Evolutionary conservation across 805 yeast species (phyloP), one percentile per base, ranked within the genome.

Genomic region (Wickerhamomyces rabaulensis): DNA sequence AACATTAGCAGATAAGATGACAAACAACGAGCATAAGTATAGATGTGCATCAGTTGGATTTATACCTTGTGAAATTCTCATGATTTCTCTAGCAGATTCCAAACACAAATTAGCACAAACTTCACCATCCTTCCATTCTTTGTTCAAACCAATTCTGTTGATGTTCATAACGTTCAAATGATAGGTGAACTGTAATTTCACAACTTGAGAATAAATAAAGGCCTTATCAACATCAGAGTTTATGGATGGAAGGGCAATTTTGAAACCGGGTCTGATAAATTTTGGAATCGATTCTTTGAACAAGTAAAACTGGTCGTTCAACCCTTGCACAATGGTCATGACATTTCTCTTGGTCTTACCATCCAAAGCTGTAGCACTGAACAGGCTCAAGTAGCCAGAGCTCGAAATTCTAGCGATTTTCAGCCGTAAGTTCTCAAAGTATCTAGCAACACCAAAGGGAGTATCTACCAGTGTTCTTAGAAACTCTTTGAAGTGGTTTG

Each of bases 211-310:
- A 20, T 29, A 40, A n/a, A 37, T 38, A 9, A 16, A 10, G 10
- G 10, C 20, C 6, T 42, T 33, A 6, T 26, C 20, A 8, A 29
- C 9, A 4, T 46, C 35, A 15, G 39, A n/a, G n/a, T 20, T 29
- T 1, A 41, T 16, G 21, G 43, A 19, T 7, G 51, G 51, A 1
- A 47, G 16, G 6, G 39, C 25, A 9, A 47, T 44, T 25, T 41
- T 39, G 25, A 44, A 39, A 2, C 52, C 53, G 5, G 53, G 53
- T 33, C 52, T 51, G 2, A 51, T 48, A 20, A 42, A 43, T 27
- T 40, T 41, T 17, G 53, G 53, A 12, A 48, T 21, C 0, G 29
- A 16, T 6, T 41, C 40, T 15, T 43, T 48, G 13, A 48, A 16
- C 3, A 20, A n/a, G 21, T 41, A 33, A 12, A 48, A 43, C n/a